A percentile compares a stretch with the other conserved stretches of the same genome.
Evolutionary conservation across 2,329 filamentous ascomycete genomes (phyloP).

Genomic region (Paramyrothecium roridum): DNA sequence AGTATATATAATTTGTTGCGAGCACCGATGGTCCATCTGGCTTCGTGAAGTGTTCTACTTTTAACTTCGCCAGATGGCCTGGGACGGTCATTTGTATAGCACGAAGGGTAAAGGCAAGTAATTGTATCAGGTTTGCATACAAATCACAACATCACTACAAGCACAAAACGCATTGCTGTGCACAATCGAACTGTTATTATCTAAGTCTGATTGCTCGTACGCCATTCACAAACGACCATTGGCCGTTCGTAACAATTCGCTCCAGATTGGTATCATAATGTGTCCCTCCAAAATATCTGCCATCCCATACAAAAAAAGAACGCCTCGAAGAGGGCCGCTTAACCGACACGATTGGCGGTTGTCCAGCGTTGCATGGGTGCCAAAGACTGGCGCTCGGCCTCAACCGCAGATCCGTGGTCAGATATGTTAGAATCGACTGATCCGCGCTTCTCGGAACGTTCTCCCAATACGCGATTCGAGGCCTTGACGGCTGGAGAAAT

Average conservation of each 20-base stretch:
- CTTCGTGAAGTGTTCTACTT: too few species aligned
- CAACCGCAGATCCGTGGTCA: not conserved
- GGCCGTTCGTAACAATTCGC: too few species aligned
- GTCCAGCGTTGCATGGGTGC: slow-evolving; percentile 1
- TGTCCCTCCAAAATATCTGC: not conserved
- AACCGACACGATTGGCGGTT: slow-evolving; percentile 3
- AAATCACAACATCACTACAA: too few species aligned
- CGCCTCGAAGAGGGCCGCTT: not conserved
- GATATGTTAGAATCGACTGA: slow-evolving; percentile 4
- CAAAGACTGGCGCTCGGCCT: not conserved
- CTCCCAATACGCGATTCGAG: slow-evolving; percentile 1
- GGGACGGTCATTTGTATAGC: not conserved
- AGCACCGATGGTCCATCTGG: not conserved
- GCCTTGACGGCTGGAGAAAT: slow-evolving; percentile 2
- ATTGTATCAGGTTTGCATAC: too few species aligned
- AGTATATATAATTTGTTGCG: not conserved
- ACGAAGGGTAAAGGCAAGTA: too few species aligned
- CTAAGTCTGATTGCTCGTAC: too few species aligned
- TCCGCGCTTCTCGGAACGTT: not conserved
- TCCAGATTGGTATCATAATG: not conserved
- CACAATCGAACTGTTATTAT: too few species aligned
- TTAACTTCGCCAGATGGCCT: too few species aligned
- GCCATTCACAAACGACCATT: too few species aligned
- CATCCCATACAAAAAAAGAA: not conserved
- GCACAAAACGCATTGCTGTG: too few species aligned